Evolutionary conservation across 257 asterid genomes (phyloP).

Genomic region (Leonotis leonurus): DNA sequence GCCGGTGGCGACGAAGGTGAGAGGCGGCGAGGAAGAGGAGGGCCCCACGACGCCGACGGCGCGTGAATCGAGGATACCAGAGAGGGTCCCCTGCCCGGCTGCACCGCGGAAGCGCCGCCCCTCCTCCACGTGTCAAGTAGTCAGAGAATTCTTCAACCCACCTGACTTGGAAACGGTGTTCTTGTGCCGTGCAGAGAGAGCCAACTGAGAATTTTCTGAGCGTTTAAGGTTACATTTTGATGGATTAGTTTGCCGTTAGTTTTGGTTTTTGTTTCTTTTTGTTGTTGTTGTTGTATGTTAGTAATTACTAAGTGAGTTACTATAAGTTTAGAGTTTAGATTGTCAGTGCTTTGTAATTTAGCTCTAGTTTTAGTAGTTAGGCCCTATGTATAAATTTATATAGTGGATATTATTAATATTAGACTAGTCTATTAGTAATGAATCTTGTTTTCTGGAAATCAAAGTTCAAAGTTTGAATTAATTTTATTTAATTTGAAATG

Average conservation of each 20-base stretch:
- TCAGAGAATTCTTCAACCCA: constrained; percentile 57
- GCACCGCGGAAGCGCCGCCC: constrained; percentile 92
- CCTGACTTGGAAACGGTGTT: constrained; percentile 82
- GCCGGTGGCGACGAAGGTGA: constrained; percentile 37
- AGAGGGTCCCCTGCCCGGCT: constrained; percentile 52
- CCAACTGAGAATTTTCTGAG: constrained; percentile 22
- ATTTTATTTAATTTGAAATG: background rate
- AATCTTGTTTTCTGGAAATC: constrained; percentile 5
- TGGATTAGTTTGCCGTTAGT: background rate
- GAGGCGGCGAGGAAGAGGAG: constrained; percentile 23
- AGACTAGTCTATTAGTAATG: constrained; percentile 13
- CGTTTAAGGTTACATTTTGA: background rate
- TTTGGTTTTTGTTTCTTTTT: background rate
- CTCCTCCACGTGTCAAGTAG: constrained; percentile 44
- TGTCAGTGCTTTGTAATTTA: constrained; percentile 1
- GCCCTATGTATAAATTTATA: constrained; percentile 24
- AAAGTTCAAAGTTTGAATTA: background rate
- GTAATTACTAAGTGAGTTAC: no score
- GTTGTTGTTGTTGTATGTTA: no score
- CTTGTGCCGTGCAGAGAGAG: constrained; percentile 41
- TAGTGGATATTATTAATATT: background rate
- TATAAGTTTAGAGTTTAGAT: background rate
- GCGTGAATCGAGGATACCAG: constrained; percentile 62
- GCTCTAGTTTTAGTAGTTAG: background rate
- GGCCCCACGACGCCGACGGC: constrained; percentile 75